These are phyloP conservation scores for Thinopyrum elongatum DNA, from an alignment of 176 grass and related monocot genomes.

Conservation along the genomic window DNA sequence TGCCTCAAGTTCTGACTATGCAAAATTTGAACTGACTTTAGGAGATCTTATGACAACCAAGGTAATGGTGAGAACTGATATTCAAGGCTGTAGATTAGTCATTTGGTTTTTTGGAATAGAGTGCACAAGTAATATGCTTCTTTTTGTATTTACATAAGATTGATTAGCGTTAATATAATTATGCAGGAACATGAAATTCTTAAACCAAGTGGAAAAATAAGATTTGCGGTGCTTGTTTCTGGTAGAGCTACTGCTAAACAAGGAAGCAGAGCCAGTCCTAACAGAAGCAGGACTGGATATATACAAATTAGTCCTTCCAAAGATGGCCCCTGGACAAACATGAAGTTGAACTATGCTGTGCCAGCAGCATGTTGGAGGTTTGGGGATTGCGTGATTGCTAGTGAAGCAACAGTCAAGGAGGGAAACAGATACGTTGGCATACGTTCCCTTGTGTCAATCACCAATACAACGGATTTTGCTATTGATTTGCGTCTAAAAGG, in stretches of 20 bases:
- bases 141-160: constrained; percentile 22
- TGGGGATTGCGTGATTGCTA: constrained; percentile 84
- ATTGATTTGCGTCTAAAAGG: constrained; percentile 68
- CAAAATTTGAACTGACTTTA: constrained; percentile 66
- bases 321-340: constrained; percentile 94
- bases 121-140: constrained; percentile 10
- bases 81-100: constrained; percentile 22
- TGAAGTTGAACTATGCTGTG: constrained; percentile 95
- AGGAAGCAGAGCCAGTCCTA: constrained; percentile 20
- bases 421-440: constrained; percentile 83
- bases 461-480: constrained; percentile 67
- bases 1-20: constrained; percentile 35
- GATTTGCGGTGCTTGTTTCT: constrained; percentile 73
- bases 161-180: constrained; percentile 29
- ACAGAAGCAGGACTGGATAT: constrained; percentile 59
- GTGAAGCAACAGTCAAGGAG: constrained; percentile 82
- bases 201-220: constrained; percentile 75
- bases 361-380: constrained; percentile 92
- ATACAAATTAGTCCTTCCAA: constrained; percentile 92
- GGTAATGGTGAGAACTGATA: constrained; percentile 42
- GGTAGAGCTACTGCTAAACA: constrained; percentile 44
- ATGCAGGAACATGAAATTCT: constrained; percentile 52
- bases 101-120: background rate
- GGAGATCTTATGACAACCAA: constrained; percentile 69
- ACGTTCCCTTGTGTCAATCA: constrained; percentile 87